These are phyloP conservation scores for Pleurozium schreberi DNA, from an alignment of 225 moss, liverwort and hornwort species.

Conservation along the genomic window DNA sequence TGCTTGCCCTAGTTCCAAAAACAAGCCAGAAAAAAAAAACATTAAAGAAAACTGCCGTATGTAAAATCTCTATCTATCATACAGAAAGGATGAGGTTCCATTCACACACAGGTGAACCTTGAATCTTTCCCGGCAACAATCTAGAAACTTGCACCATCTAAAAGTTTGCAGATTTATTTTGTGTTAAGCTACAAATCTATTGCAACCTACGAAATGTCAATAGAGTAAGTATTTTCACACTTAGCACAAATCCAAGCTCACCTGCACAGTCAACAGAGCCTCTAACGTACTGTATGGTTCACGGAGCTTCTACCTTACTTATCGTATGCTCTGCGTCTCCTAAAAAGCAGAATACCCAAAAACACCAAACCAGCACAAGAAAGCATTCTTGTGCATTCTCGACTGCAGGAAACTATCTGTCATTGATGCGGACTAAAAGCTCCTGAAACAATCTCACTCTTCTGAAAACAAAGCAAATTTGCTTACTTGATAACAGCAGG, in stretches of 20 bases:
- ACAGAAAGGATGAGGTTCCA: neutral
- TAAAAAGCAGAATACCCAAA: neutral
- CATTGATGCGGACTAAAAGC: neutral
- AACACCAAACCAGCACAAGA: neutral
- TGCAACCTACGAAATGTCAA: neutral
- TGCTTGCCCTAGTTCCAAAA: neutral
- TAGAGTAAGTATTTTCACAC: neutral
- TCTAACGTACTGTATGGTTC: neutral
- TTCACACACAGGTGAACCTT: neutral
- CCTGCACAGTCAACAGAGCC: neutral
- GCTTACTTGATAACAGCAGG: neutral
- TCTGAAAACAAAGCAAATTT: neutral
- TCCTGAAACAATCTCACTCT: neutral
- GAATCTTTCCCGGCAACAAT: neutral
- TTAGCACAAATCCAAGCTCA: neutral
- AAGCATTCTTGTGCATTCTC: neutral
- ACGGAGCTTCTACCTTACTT: neutral
- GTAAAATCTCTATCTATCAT: neutral
- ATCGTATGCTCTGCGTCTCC: neutral
- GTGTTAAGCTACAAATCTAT: neutral
- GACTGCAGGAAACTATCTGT: neutral
- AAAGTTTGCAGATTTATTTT: neutral
- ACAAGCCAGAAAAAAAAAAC: neutral
- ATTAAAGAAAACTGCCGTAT: neutral
- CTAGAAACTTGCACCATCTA: neutral